Percentiles rank a stretch among this genome's conserved stretches.
phyloP scores from a whole-genome alignment of 495 filamentous ascomycete species.

The Aspergillus haitiensis region DNA sequence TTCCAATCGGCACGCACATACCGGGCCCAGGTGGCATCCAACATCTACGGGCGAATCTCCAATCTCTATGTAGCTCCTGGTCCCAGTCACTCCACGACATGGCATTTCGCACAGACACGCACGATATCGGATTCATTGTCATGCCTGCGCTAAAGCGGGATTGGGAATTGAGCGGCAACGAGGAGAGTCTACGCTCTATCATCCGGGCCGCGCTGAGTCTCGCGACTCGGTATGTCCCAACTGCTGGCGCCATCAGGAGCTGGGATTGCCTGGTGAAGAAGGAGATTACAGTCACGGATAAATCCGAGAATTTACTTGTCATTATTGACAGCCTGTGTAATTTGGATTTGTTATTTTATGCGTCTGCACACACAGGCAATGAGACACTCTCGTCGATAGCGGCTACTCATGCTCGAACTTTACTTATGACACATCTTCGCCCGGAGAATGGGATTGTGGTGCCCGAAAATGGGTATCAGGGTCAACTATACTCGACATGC shows the following conservation, averaged over 20 bases:
- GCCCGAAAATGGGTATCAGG: conserved; percentile 13
- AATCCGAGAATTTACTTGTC: conserved; percentile 37
- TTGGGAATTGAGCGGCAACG: conserved; percentile 38
- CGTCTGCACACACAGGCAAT: conserved; percentile 33
- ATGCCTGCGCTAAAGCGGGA: conserved; percentile 26
- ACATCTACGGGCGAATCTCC: conserved; percentile 1
- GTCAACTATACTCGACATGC: conserved; percentile 29
- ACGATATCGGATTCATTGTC: conserved; percentile 50
- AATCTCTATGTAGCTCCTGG: conserved; percentile 21
- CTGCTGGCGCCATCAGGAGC: conserved; percentile 40
- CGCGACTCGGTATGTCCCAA: conserved; percentile 34
- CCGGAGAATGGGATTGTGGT: conserved; percentile 15
- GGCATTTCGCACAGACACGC: conserved; percentile 38
- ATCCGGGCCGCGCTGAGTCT: conserved; percentile 36
- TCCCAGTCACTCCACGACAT: conserved; percentile 22
- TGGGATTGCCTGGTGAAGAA: conserved; percentile 36
- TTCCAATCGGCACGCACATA: neutral
- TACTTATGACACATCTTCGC: conserved; percentile 36
- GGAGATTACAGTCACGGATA: conserved; percentile 23
- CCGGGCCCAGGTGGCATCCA: neutral
- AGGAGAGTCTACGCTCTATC: conserved; percentile 29
- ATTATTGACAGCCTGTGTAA: conserved; percentile 50
- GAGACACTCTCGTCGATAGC: conserved; percentile 32
- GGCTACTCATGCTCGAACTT: conserved; percentile 35
- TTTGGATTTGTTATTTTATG: conserved; percentile 46